Evolutionary conservation across 148 eudicot genomes (phyloP).

Genomic region (Arctostaphylos glauca): DNA sequence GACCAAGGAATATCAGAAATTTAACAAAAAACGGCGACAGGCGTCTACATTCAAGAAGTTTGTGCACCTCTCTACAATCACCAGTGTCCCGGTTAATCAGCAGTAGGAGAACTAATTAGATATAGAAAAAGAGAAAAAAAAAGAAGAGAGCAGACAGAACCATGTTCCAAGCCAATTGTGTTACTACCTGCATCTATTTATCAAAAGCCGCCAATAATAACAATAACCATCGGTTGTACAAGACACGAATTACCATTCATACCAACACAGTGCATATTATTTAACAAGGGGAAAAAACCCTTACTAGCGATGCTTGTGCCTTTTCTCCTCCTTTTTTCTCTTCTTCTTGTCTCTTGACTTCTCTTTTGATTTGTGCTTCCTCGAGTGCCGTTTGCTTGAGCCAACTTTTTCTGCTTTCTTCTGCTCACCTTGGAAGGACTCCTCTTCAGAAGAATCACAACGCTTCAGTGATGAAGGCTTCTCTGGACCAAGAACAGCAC

Average conservation of each 20-base stretch:
- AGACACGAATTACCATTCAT: conserved; percentile 1
- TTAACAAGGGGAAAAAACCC: not conserved
- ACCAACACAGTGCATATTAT: not conserved
- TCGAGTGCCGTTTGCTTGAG: conserved; percentile 55
- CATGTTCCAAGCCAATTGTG: not conserved
- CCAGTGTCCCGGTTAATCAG: not conserved
- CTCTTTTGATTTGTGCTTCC: conserved; percentile 56
- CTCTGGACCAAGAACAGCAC: conserved; percentile 56
- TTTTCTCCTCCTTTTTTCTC: conserved; percentile 44
- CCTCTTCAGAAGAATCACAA: conserved; percentile 47
- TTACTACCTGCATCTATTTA: not conserved
- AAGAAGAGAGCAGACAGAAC: not conserved
- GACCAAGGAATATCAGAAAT: too few relatives aligned
- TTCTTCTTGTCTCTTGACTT: conserved; percentile 53
- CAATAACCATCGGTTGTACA: not conserved
- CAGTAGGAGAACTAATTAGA: not conserved
- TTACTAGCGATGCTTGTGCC: conserved; percentile 31
- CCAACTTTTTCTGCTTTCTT: conserved; percentile 44
- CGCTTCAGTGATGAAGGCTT: conserved; percentile 45
- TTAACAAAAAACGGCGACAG: too few relatives aligned
- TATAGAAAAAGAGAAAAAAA: not conserved
- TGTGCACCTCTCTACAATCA: not conserved
- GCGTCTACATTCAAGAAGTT: not conserved
- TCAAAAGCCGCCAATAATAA: not conserved
- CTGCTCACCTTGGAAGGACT: conserved; percentile 24